These are phyloP conservation scores for Phytopythium cucurbitacearum DNA, from an alignment of 352 stramenopile species.

Conservation along the genomic window DNA sequence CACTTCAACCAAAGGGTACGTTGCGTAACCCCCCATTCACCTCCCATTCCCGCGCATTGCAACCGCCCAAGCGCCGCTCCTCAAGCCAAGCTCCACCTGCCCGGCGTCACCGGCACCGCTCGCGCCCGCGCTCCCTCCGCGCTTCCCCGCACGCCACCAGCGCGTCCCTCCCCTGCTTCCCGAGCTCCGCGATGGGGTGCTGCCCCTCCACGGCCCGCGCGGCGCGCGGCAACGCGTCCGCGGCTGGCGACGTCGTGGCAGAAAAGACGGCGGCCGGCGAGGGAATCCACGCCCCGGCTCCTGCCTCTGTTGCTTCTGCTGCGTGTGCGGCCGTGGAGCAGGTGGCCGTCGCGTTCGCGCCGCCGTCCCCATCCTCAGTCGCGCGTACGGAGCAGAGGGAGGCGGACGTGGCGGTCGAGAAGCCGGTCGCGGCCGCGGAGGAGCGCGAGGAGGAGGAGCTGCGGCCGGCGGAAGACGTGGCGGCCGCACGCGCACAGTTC, in stretches of 20 bases:
- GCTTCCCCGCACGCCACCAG: no score
- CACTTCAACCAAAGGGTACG: no score
- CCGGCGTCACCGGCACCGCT: no score
- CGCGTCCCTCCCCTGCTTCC: no score
- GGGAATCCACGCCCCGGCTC: neutral
- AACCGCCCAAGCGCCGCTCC: no score
- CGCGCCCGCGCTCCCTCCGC: no score
- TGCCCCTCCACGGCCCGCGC: constrained; percentile 45
- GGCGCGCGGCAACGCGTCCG: neutral
- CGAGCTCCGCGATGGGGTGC: constrained; percentile 38
- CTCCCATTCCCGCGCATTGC: no score
- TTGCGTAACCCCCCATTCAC: no score
- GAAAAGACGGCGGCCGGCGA: neutral
- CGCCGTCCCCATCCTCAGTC: neutral
- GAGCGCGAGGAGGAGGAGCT: constrained; percentile 29
- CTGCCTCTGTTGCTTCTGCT: no score
- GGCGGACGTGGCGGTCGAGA: neutral
- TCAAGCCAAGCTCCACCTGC: no score
- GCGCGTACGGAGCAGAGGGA: constrained; percentile 9
- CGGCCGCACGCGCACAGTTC: neutral
- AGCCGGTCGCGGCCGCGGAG: constrained; percentile 6
- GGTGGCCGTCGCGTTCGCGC: no score
- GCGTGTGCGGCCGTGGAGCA: constrained; percentile 1
- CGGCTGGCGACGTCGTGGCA: neutral
- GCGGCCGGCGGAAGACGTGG: constrained; percentile 4